Percentiles rank a stretch among this genome's conserved stretches.
Evolutionary conservation across 306 rosid species (phyloP).

Genomic region (Fragaria iinumae): DNA sequence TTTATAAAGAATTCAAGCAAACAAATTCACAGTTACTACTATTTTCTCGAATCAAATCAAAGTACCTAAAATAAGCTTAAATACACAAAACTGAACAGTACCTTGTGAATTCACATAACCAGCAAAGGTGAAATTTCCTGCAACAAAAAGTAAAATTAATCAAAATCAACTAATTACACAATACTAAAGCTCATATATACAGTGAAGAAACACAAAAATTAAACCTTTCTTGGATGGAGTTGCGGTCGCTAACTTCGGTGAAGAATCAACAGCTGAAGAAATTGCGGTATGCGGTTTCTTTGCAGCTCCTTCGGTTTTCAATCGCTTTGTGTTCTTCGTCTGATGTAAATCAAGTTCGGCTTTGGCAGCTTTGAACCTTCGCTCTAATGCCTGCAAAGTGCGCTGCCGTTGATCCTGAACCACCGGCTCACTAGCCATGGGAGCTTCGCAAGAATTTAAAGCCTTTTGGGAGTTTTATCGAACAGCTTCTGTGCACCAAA

Average conservation of each 20-base stretch:
- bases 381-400: slow-evolving; percentile 75
- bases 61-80: background rate
- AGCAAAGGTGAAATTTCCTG: slow-evolving; percentile 46
- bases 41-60: background rate
- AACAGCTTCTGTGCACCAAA: background rate
- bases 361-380: slow-evolving; percentile 62
- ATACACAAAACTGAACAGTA: slow-evolving; percentile 20
- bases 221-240: slow-evolving; percentile 50
- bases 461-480: background rate
- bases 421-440: slow-evolving; percentile 49
- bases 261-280: slow-evolving; percentile 18
- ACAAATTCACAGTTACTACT: background rate
- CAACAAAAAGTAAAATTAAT: slow-evolving; percentile 18
- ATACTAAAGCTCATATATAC: background rate
- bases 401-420: slow-evolving; percentile 57
- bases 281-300: slow-evolving; percentile 13
- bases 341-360: slow-evolving; percentile 49
- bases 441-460: background rate
- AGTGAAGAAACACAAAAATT: background rate
- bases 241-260: slow-evolving; percentile 11
- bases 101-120: slow-evolving; percentile 49
- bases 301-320: slow-evolving; percentile 18
- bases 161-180: background rate
- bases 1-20: slow-evolving; percentile 27
- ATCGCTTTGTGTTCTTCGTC: slow-evolving; percentile 35